phyloP scores from a whole-genome alignment of 2,329 filamentous ascomycete species.

The Mariannaea elegans region DNA sequence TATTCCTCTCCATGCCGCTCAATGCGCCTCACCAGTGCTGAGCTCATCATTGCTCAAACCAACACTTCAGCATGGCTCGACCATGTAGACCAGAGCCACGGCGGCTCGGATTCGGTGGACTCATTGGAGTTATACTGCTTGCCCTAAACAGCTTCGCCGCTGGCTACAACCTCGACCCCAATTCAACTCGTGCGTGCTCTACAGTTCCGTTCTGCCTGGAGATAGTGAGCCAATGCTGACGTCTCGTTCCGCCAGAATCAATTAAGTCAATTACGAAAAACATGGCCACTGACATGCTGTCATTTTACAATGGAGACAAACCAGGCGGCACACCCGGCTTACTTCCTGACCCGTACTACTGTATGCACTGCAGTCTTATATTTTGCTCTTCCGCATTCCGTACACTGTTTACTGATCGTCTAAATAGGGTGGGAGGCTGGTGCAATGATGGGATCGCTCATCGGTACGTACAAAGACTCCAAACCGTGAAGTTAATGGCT shows the following conservation, averaged over 20 bases:
- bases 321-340: constrained; percentile 61
- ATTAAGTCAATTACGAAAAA: constrained; percentile 58
- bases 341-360: constrained; percentile 63
- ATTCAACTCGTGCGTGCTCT: constrained; percentile 45
- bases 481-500: background rate
- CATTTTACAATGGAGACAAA: constrained; percentile 56
- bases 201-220: background rate
- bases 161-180: constrained; percentile 49
- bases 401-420: constrained; percentile 11
- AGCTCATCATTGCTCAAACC: constrained; percentile 29
- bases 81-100: constrained; percentile 20
- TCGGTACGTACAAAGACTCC: constrained; percentile 46
- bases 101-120: constrained; percentile 26
- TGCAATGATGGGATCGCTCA: constrained; percentile 74
- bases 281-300: constrained; percentile 60
- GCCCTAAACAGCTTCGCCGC: constrained; percentile 35
- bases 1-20: constrained; percentile 29
- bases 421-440: constrained; percentile 75
- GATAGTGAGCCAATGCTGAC: constrained; percentile 7
- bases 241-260: constrained; percentile 51
- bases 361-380: constrained; percentile 46
- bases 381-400: background rate
- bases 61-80: constrained; percentile 32
- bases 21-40: constrained; percentile 25
- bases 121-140: constrained; percentile 38